Conservation (phyloP, 768 basidiomycete species). For the Mycena latifolia region DNA sequence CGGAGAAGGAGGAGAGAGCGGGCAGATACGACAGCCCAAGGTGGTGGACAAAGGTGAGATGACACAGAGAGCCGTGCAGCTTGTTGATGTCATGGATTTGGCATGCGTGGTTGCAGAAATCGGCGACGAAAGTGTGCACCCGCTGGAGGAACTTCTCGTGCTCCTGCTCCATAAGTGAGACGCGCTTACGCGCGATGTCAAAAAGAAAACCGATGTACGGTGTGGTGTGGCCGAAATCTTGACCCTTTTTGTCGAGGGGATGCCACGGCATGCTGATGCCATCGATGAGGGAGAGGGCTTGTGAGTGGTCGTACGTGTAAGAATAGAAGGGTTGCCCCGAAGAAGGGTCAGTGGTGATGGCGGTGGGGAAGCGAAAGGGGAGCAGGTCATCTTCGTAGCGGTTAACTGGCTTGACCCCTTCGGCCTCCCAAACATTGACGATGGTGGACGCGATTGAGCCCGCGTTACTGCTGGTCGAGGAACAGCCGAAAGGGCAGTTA, state of each 20-base stretch:
- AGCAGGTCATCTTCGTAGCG: constrained; percentile 49
- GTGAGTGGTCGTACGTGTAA: background rate
- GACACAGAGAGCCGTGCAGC: constrained; percentile 47
- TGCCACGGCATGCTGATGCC: background rate
- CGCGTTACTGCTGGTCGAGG: constrained; percentile 45
- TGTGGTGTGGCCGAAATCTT: background rate
- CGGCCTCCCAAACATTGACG: constrained; percentile 43
- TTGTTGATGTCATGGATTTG: background rate
- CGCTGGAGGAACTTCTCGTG: background rate
- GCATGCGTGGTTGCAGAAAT: background rate
- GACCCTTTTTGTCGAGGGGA: background rate
- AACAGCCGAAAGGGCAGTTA: constrained; percentile 43
- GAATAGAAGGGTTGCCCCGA: background rate
- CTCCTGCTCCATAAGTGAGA: background rate
- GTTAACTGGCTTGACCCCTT: constrained; percentile 34
- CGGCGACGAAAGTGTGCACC: background rate
- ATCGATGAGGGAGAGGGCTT: constrained; percentile 35
- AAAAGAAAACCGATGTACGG: background rate
- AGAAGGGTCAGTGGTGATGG: background rate
- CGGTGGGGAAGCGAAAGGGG: constrained; percentile 33
- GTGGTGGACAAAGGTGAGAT: constrained; percentile 46
- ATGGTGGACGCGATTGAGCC: constrained; percentile 45
- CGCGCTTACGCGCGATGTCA: background rate
- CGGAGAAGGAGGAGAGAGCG: constrained; percentile 41
- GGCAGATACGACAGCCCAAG: constrained; percentile 43